Evolutionary conservation across 2,329 filamentous ascomycete species (phyloP), one percentile per base, ranked within the genome.

Genomic region (Colletotrichum magnum): DNA sequence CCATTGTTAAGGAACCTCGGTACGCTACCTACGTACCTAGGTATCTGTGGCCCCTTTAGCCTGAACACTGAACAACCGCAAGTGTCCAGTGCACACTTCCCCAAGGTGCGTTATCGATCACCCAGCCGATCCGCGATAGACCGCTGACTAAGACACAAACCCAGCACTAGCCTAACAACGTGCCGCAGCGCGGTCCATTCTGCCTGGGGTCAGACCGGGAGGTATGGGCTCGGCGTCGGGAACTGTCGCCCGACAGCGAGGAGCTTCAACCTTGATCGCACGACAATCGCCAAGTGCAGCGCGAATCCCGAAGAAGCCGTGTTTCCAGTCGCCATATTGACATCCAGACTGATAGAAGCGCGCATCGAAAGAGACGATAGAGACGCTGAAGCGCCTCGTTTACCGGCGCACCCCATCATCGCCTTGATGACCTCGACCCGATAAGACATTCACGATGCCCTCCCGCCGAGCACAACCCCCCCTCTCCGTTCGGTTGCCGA

Each of bases 401-500:
- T n/a, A 39, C 54, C 18, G 54, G 54, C 66, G 48, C 61, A 69
- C 45, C 24, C 18, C 48, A 45, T n/a, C 7, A 6, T 58, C 28
- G 36, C 41, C 26, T 36, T 39, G 28, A 68, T 70, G 64, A 68
- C 26, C 68, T 58, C 47, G 58, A 56, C 24, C 52, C 53, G 58
- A 50, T 63, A 53, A 68, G 52, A 58, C 43, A 52, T 41, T 43
- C 36, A 70, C 52, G 15, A 70, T 70, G 68, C 58, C 82, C 71
- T 77, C 82, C 72, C 81, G 80, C 72, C 79, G 78, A 72, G 78
- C 75, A 70, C 81, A 80, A 72, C 79, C 78, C 64, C 77, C 81
- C 59, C 79, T 83, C 68, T 82, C 82, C 39, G 79, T 82, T 58
- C 78, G 75, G 56, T 76, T 82, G 68, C 73, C 76, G 45, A 43